These are phyloP conservation scores for Ensete ventricosum DNA, from an alignment of 176 grass and related monocot species.

Conservation along the genomic window DNA sequence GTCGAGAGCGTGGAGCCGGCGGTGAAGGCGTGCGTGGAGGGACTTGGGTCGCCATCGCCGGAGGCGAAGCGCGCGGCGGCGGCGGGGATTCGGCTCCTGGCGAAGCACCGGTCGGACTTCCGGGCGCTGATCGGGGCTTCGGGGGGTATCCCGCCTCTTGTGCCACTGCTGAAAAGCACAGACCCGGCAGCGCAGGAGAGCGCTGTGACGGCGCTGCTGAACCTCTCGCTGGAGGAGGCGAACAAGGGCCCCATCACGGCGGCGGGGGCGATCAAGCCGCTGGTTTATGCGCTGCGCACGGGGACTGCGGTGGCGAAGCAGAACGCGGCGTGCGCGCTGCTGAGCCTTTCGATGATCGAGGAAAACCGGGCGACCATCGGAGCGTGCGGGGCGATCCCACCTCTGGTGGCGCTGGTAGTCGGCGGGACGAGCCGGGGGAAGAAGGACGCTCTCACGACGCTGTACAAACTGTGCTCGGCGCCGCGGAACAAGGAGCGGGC, in stretches of 20 bases:
- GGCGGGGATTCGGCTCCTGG: conserved; percentile 52
- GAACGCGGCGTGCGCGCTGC: conserved; percentile 70
- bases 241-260: conserved; percentile 64
- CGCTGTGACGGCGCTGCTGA: conserved; percentile 42
- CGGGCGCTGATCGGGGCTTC: conserved; percentile 71
- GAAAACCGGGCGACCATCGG: conserved; percentile 83
- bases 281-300: conserved; percentile 80
- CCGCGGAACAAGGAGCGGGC: conserved; percentile 87
- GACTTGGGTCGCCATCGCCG: conserved; percentile 25
- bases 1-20: conserved; percentile 64
- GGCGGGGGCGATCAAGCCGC: conserved; percentile 71
- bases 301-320: conserved; percentile 73
- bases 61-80: conserved; percentile 56
- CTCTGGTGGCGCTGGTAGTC: conserved; percentile 67
- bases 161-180: conserved; percentile 72
- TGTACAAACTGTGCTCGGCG: conserved; percentile 87
- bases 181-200: conserved; percentile 85
- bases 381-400: conserved; percentile 63
- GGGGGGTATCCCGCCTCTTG: conserved; percentile 59
- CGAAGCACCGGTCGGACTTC: conserved; percentile 89
- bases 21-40: conserved; percentile 62
- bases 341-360: conserved; percentile 70
- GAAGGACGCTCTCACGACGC: conserved; percentile 87
- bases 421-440: conserved; percentile 70
- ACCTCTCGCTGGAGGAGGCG: conserved; percentile 2